Evolutionary conservation across 2,329 filamentous ascomycete species (phyloP).

Genomic region (Aschersonia sp.): DNA sequence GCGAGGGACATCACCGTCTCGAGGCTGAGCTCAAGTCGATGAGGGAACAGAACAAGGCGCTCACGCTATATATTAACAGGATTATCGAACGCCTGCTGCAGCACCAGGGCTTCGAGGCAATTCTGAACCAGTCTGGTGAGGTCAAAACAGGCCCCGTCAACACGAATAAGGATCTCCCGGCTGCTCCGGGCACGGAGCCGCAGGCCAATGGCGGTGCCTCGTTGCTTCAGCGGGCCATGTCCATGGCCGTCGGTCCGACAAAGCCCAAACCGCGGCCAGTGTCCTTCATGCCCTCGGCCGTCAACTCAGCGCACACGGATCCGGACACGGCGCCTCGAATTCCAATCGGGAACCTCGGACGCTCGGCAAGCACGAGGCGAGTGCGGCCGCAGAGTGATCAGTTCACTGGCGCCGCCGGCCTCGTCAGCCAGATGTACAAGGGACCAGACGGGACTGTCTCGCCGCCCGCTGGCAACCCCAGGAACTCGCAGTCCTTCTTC

Average conservation of each 20-base stretch:
- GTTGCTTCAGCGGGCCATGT: conserved; percentile 46
- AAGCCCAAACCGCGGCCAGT: conserved; percentile 39
- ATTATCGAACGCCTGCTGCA: conserved; percentile 92
- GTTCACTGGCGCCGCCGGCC: conserved; percentile 47
- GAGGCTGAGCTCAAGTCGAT: conserved; percentile 66
- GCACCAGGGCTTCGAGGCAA: conserved; percentile 88
- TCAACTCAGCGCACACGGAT: conserved; percentile 38
- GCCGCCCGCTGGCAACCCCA: conserved; percentile 39
- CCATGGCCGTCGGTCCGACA: conserved; percentile 35
- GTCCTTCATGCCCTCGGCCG: conserved; percentile 35
- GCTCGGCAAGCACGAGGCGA: conserved; percentile 37
- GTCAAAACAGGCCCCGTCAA: conserved; percentile 24
- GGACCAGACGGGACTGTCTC: conserved; percentile 52
- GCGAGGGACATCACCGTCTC: conserved; percentile 48
- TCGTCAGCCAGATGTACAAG: conserved; percentile 85
- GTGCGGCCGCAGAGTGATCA: conserved; percentile 49
- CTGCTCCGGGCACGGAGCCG: conserved; percentile 35
- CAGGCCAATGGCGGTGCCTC: conserved; percentile 23
- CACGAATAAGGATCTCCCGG: conserved; percentile 72
- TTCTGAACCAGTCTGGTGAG: conserved; percentile 67
- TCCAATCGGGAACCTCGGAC: conserved; percentile 46
- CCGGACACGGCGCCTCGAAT: conserved; percentile 65
- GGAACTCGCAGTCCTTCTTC: conserved; percentile 53
- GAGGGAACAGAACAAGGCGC: conserved; percentile 91
- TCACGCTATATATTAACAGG: conserved; percentile 97